Percentiles rank a stretch among this genome's conserved stretches.
phyloP scores from a whole-genome alignment of 2,329 filamentous ascomycete species.

The Helotiales sp. region DNA sequence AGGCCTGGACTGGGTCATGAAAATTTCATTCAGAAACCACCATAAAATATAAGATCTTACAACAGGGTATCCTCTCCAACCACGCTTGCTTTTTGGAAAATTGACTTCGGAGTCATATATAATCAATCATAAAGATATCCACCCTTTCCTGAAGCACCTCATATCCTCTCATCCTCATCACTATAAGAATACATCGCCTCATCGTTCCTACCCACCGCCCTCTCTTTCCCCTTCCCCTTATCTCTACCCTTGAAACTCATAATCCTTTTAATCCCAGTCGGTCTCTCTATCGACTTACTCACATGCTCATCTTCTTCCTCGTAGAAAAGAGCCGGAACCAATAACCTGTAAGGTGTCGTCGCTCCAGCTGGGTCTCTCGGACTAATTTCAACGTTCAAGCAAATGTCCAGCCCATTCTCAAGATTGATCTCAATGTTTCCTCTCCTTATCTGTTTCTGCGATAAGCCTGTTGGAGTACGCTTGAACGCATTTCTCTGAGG shows the following conservation, averaged over 20 bases:
- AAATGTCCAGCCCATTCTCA: constrained; percentile 81
- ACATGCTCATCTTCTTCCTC: constrained; percentile 19
- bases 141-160: not conserved
- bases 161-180: not conserved
- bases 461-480: constrained; percentile 69
- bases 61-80: not conserved
- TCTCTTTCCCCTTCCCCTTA: not conserved
- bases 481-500: constrained; percentile 48
- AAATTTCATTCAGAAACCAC: not conserved
- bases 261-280: not conserved
- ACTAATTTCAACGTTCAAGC: constrained; percentile 86
- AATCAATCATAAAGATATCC: not conserved
- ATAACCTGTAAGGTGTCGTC: constrained; percentile 81
- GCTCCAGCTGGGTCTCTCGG: constrained; percentile 83
- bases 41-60: not conserved
- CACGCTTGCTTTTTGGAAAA: not conserved
- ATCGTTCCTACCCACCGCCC: not conserved
- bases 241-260: not conserved
- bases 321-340: constrained; percentile 77
- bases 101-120: not conserved
- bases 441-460: constrained; percentile 59
- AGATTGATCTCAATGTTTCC: constrained; percentile 67
- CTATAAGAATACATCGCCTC: not conserved
- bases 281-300: not conserved
- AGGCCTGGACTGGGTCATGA: not conserved